phyloP scores from a whole-genome alignment of 805 yeast species.

The Pichia cephalocereana region DNA sequence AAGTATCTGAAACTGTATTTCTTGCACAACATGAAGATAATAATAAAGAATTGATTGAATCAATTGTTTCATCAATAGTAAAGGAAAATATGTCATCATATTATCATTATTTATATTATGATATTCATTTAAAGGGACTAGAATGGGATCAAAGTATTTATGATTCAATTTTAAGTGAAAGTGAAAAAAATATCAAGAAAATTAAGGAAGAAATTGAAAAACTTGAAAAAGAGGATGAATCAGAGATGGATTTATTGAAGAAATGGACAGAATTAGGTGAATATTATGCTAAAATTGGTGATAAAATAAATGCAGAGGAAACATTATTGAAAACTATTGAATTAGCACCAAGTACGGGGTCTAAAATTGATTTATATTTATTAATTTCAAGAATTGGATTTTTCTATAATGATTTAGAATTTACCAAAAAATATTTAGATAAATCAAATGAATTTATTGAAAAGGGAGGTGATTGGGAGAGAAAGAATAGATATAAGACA shows the following conservation, averaged over 20 bases:
- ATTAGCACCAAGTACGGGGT: slow-evolving; percentile 76
- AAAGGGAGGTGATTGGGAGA: slow-evolving; percentile 99
- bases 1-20: slow-evolving; percentile 73
- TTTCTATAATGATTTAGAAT: slow-evolving; percentile 69
- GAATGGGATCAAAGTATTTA: slow-evolving; percentile 56
- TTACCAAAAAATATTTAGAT: slow-evolving; percentile 64
- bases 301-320: slow-evolving; percentile 56
- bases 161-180: slow-evolving; percentile 38
- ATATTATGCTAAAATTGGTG: slow-evolving; percentile 79
- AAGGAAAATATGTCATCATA: slow-evolving; percentile 71
- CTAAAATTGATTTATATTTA: slow-evolving; percentile 78
- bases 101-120: slow-evolving; percentile 56
- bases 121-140: slow-evolving; percentile 30
- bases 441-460: slow-evolving; percentile 71
- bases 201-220: slow-evolving; percentile 46
- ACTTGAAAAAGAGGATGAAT: slow-evolving; percentile 65
- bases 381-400: slow-evolving; percentile 84
- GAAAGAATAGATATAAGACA: slow-evolving; percentile 89
- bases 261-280: slow-evolving; percentile 79
- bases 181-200: slow-evolving; percentile 45
- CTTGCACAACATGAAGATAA: slow-evolving; percentile 31
- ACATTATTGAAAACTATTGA: slow-evolving; percentile 68
- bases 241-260: slow-evolving; percentile 72
- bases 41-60: slow-evolving; percentile 28
- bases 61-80: slow-evolving; percentile 45